A percentile compares a stretch with the other conserved stretches of the same genome.
phyloP scores from a whole-genome alignment of 768 basidiomycete genomes.

The Tulasnella calospora region DNA sequence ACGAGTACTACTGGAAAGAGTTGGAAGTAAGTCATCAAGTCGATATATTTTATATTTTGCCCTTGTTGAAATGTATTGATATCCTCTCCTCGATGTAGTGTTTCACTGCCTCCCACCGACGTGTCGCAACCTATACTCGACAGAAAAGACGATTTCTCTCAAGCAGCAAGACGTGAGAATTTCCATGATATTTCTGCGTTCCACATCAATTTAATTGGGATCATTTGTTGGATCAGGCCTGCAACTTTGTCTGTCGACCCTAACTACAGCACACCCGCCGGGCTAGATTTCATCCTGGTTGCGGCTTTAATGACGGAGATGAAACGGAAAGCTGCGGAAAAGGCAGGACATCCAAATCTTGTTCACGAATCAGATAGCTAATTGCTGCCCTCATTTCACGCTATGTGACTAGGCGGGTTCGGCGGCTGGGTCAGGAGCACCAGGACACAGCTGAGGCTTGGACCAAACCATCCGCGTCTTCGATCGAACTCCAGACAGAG shows the following conservation, averaged over 20 bases:
- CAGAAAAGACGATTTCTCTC: background rate
- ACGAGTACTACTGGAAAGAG: conserved; percentile 6
- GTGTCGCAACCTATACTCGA: background rate
- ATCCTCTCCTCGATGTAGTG: background rate
- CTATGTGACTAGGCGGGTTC: background rate
- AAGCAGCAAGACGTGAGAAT: background rate
- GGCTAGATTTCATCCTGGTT: background rate
- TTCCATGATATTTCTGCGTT: background rate
- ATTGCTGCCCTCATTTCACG: background rate
- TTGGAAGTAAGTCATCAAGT: background rate
- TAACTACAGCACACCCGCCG: background rate
- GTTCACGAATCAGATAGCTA: background rate
- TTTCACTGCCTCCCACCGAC: conserved; percentile 8
- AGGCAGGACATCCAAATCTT: background rate
- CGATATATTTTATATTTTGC: no score
- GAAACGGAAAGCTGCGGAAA: background rate
- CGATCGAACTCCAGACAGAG: background rate
- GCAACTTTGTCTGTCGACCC: background rate
- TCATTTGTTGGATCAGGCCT: background rate
- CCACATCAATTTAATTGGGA: background rate
- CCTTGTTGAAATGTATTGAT: background rate
- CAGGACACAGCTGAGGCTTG: background rate
- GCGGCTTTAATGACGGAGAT: conserved; percentile 4
- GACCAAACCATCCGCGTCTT: background rate
- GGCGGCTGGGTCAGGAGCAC: background rate